Percentiles rank a stretch among this genome's conserved stretches.
phyloP scores from a whole-genome alignment of 2,329 filamentous ascomycete genomes.

The Claviceps sp. region DNA sequence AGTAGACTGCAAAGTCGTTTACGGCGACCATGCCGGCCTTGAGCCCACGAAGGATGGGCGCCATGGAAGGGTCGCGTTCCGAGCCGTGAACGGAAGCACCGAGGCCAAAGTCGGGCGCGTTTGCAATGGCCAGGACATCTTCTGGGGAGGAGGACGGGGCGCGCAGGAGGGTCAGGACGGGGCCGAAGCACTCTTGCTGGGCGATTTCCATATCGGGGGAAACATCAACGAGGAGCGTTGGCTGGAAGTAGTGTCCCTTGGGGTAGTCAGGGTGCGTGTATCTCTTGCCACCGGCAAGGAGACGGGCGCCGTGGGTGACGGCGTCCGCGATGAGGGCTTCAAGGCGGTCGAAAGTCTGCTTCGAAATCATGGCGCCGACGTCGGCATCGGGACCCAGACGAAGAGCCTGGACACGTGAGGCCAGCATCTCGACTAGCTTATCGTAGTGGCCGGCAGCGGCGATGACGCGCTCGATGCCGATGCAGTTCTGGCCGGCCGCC shows the following conservation, averaged over 20 bases:
- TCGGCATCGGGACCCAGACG: conserved; percentile 68
- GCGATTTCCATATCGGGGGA: conserved; percentile 76
- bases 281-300: conserved; percentile 67
- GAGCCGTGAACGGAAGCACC: conserved; percentile 79
- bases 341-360: conserved; percentile 58
- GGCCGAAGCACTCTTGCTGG: conserved; percentile 83
- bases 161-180: conserved; percentile 75
- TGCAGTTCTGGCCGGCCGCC: conserved; percentile 91
- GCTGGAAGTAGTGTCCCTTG: conserved; percentile 78
- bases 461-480: conserved; percentile 89
- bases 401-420: conserved; percentile 59
- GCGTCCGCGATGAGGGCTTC: conserved; percentile 68
- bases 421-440: conserved; percentile 54
- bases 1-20: conserved; percentile 91
- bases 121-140: conserved; percentile 65
- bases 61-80: conserved; percentile 44
- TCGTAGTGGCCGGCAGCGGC: conserved; percentile 60
- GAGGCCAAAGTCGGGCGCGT: conserved; percentile 73
- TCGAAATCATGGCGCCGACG: conserved; percentile 81
- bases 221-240: conserved; percentile 84
- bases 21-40: conserved; percentile 83
- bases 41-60: conserved; percentile 52
- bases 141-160: conserved; percentile 44
- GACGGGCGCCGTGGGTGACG: conserved; percentile 61
- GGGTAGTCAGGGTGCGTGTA: conserved; percentile 59